A percentile compares a stretch with the other conserved stretches of the same genome.
Evolutionary conservation across 192 early-diverging fungal genomes (phyloP).

Genomic region (Linnemannia zychae): DNA sequence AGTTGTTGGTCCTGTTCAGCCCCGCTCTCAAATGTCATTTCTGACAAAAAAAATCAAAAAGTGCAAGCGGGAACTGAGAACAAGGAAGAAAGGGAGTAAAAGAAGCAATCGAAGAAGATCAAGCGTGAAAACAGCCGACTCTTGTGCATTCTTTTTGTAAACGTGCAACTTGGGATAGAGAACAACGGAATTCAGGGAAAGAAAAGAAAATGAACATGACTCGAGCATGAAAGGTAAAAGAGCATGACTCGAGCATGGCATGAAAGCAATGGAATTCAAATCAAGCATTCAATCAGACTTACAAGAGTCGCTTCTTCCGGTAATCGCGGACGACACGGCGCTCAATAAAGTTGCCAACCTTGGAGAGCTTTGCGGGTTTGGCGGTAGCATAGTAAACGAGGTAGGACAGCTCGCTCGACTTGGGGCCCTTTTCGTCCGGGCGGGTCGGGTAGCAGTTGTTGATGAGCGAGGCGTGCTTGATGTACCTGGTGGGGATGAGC

Average conservation of each 20-base stretch:
- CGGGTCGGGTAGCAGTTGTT: conserved; percentile 79
- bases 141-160: too few species aligned
- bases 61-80: too few species aligned
- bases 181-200: neutral
- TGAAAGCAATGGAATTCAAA: neutral
- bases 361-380: conserved; percentile 90
- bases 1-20: neutral
- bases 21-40: neutral
- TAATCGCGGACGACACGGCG: conserved; percentile 77
- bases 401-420: conserved; percentile 85
- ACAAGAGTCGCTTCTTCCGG: conserved; percentile 70
- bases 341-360: conserved; percentile 87
- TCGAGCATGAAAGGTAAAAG: too few species aligned
- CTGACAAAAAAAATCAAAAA: too few species aligned
- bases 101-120: too few species aligned
- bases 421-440: conserved; percentile 78
- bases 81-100: too few species aligned
- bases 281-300: conserved; percentile 42
- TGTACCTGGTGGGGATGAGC: conserved; percentile 65
- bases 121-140: too few species aligned
- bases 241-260: too few species aligned
- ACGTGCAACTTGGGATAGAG: too few species aligned
- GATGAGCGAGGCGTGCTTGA: conserved; percentile 83
- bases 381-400: conserved; percentile 89
- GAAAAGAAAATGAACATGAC: neutral